A percentile compares a stretch with the other conserved stretches of the same genome.
phyloP scores from a whole-genome alignment of 495 filamentous ascomycete species.

The Neurospora cerealis region DNA sequence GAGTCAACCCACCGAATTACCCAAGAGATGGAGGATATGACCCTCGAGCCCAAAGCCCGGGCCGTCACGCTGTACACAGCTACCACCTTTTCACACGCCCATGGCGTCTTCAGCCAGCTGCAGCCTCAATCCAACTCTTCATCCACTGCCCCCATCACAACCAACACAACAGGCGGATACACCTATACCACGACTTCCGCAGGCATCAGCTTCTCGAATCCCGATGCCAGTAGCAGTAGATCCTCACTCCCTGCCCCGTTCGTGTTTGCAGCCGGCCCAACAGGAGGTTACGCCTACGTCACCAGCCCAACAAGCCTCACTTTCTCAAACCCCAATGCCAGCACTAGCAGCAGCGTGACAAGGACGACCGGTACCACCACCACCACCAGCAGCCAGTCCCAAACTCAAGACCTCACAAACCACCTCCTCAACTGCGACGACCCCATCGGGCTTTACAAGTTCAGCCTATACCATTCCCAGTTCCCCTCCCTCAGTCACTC shows the following conservation, averaged over 20 bases:
- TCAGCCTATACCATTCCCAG: not conserved
- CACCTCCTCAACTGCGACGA: not conserved
- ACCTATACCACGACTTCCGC: fast-evolving
- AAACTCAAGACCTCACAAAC: not conserved
- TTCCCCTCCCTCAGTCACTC: not conserved
- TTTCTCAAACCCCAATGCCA: not conserved
- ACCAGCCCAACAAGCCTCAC: not conserved
- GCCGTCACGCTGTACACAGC: not conserved
- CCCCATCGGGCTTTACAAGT: not conserved
- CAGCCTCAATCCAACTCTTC: not conserved
- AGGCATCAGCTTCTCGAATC: not conserved
- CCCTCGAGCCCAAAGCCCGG: not conserved
- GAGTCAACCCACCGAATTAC: not conserved
- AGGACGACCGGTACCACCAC: not conserved
- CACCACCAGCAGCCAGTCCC: not conserved
- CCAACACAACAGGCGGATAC: not conserved
- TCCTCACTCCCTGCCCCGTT: not conserved
- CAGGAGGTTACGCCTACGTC: not conserved
- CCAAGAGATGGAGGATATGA: not conserved
- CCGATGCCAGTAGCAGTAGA: not conserved
- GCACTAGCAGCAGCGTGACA: not conserved
- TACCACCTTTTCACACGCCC: not conserved
- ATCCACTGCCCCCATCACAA: not conserved
- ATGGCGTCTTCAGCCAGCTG: not conserved
- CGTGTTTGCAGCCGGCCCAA: not conserved